Percentiles rank a stretch among this genome's conserved stretches.
These are phyloP conservation scores for Nakazawaea ernobii DNA, from an alignment of 805 yeast species.

Conservation along the genomic window DNA sequence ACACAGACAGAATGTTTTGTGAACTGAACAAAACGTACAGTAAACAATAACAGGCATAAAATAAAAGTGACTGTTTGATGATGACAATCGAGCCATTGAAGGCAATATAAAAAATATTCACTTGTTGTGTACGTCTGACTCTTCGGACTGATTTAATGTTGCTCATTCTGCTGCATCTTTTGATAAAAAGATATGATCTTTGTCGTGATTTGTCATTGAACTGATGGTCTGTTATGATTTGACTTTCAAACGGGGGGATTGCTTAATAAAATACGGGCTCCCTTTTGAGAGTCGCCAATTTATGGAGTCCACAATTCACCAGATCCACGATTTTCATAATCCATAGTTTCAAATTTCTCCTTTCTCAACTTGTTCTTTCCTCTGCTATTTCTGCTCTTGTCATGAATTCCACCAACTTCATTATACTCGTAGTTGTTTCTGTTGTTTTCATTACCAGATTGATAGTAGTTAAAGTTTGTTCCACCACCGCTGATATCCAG, in stretches of 20 bases:
- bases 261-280: not conserved
- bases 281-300: not conserved
- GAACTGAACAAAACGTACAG: no score
- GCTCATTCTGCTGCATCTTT: no score
- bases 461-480: slow-evolving; percentile 9
- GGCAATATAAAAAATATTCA: no score
- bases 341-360: slow-evolving; percentile 40
- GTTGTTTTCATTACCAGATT: slow-evolving; percentile 26
- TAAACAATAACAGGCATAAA: no score
- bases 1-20: no score
- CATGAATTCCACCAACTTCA: slow-evolving; percentile 9
- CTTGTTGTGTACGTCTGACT: no score
- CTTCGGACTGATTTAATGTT: no score
- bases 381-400: slow-evolving; percentile 5
- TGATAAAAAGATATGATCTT: not conserved
- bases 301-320: slow-evolving; percentile 59
- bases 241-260: not conserved
- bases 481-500: slow-evolving; percentile 14
- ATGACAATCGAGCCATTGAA: no score
- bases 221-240: not conserved
- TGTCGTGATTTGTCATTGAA: not conserved
- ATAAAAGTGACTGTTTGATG: no score
- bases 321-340: slow-evolving; percentile 55
- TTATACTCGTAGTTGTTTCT: not conserved
- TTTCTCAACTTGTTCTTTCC: slow-evolving; percentile 1